phyloP scores from a whole-genome alignment of 2,329 filamentous ascomycete genomes.

The Monilinia aucupariae region DNA sequence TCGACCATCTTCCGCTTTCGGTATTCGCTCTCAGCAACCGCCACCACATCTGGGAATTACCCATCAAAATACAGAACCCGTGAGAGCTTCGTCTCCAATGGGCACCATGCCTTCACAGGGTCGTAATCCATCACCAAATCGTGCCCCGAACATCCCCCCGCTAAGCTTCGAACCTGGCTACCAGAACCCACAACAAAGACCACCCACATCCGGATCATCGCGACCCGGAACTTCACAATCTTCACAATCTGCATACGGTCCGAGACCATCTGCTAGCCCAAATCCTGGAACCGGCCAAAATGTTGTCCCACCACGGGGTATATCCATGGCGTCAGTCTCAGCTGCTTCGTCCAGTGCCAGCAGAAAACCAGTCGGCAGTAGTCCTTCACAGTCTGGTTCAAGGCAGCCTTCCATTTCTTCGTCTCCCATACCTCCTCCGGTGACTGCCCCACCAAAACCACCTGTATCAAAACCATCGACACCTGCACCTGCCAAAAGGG shows the following conservation, averaged over 20 bases:
- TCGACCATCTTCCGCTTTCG: constrained; percentile 43
- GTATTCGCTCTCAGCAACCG: constrained; percentile 39
- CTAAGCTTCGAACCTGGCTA: constrained; percentile 17
- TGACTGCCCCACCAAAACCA: constrained; percentile 53
- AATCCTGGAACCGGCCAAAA: constrained; percentile 18
- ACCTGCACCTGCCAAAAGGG: constrained; percentile 41
- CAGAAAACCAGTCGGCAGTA: neutral
- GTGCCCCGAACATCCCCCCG: constrained; percentile 12
- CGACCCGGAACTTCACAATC: constrained; percentile 15
- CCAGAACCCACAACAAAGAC: constrained; percentile 16
- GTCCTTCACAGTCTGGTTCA: constrained; percentile 11
- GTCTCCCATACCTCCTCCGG: constrained; percentile 22
- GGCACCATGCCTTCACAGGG: constrained; percentile 44
- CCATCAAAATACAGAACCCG: constrained; percentile 20
- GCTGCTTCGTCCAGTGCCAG: neutral
- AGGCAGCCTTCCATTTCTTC: constrained; percentile 19
- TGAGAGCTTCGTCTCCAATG: constrained; percentile 43
- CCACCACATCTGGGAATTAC: constrained; percentile 18
- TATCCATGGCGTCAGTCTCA: constrained; percentile 21
- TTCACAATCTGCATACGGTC: constrained; percentile 5
- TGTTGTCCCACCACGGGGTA: constrained; percentile 24
- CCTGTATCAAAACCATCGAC: constrained; percentile 12
- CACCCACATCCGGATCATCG: constrained; percentile 3
- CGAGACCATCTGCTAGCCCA: neutral
- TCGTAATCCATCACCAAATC: constrained; percentile 6